Evolutionary conservation across 805 yeast genomes (phyloP).

Genomic region (Starmerella gropengiesseri): DNA sequence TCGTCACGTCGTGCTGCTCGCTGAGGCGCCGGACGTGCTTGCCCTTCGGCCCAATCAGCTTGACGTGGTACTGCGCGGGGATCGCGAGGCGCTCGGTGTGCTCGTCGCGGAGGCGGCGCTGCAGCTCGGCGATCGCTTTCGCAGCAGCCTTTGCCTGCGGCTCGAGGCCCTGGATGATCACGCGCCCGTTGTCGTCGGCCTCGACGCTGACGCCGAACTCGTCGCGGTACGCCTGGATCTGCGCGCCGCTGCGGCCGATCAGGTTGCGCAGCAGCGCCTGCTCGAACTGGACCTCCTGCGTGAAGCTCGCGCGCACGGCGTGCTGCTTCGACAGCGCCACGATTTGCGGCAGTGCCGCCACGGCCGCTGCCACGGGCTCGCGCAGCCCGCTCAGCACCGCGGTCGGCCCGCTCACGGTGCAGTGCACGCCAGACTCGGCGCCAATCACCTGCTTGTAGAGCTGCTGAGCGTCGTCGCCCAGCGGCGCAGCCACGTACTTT

Average conservation of each 20-base stretch:
- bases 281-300: slow-evolving; percentile 50
- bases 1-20: slow-evolving; percentile 73
- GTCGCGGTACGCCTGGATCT: slow-evolving; percentile 54
- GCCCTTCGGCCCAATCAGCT: slow-evolving; percentile 76
- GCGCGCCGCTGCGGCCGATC: slow-evolving; percentile 82
- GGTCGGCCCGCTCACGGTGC: slow-evolving; percentile 27
- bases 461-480: slow-evolving; percentile 19
- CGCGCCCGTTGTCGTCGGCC: slow-evolving; percentile 47
- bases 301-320: slow-evolving; percentile 37
- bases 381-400: slow-evolving; percentile 62
- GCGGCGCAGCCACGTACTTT: slow-evolving; percentile 47
- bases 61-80: slow-evolving; percentile 68
- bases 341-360: slow-evolving; percentile 42
- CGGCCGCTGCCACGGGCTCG: slow-evolving; percentile 46
- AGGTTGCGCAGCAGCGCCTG: slow-evolving; percentile 58
- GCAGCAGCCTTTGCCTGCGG: slow-evolving; percentile 67
- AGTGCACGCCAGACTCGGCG: slow-evolving; percentile 20
- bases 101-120: slow-evolving; percentile 78
- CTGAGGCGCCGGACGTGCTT: slow-evolving; percentile 71
- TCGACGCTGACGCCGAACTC: slow-evolving; percentile 70
- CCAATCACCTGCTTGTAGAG: slow-evolving; percentile 8
- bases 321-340: slow-evolving; percentile 46
- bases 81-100: slow-evolving; percentile 50
- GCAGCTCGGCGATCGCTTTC: slow-evolving; percentile 43
- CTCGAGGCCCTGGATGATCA: slow-evolving; percentile 65